Evolutionary conservation across 2,329 filamentous ascomycete species (phyloP).

Genomic region (Trichoderma sp.): DNA sequence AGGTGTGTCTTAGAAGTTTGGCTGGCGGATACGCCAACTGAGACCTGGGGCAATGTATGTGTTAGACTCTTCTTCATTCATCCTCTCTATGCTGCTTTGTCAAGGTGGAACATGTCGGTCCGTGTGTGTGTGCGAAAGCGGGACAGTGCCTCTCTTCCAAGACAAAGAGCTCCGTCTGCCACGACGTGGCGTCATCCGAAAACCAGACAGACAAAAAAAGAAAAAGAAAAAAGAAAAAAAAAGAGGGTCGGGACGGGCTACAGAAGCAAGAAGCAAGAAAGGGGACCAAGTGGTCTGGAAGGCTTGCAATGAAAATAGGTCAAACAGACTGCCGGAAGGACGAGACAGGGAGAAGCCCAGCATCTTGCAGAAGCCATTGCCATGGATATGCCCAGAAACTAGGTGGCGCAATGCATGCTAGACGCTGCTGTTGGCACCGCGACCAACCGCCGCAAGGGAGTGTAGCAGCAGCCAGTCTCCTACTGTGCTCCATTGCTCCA

Average conservation of each 20-base stretch:
- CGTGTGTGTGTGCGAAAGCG: slow-evolving; percentile 12
- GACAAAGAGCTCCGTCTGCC: not conserved
- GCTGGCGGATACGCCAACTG: slow-evolving; percentile 4
- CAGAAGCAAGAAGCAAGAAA: not conserved
- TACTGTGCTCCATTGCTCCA: slow-evolving; percentile 2
- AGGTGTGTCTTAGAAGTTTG: not conserved
- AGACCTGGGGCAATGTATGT: slow-evolving; percentile 15
- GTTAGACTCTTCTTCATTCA: slow-evolving; percentile 13
- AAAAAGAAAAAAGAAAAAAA: not conserved
- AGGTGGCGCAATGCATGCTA: not conserved
- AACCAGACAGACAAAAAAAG: not conserved
- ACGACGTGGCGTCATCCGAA: not conserved
- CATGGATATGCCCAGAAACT: not conserved
- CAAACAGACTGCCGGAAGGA: not conserved
- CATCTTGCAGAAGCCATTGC: not conserved
- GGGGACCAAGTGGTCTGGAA: not conserved
- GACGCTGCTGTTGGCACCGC: slow-evolving; percentile 11
- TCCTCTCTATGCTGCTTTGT: not conserved
- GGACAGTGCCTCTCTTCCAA: slow-evolving; percentile 10
- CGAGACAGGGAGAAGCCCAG: not conserved
- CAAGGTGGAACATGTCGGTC: not conserved
- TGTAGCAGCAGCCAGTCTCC: not conserved
- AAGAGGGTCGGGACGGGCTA: not conserved
- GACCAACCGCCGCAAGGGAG: slow-evolving; percentile 4
- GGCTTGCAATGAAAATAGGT: not conserved